phyloP scores from a whole-genome alignment of 306 rosid genomes.

The Carpinus fangiana region DNA sequence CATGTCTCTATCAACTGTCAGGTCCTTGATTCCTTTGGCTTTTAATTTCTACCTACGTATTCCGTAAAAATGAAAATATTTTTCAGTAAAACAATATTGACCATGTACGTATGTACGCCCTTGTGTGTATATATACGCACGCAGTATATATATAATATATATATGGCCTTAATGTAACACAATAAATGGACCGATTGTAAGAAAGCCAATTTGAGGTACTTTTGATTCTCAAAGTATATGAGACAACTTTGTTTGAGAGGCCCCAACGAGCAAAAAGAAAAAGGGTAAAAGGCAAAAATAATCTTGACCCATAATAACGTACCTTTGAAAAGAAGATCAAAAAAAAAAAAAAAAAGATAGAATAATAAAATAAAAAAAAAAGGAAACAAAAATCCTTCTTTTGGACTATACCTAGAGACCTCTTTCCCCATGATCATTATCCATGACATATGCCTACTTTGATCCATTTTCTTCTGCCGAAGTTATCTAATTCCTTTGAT shows the following conservation, averaged over 20 bases:
- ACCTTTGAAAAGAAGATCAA: conserved; percentile 44
- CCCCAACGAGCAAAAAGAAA: conserved; percentile 60
- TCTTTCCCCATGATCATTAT: conserved; percentile 40
- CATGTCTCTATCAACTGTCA: no score
- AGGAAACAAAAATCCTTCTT: conserved; percentile 52
- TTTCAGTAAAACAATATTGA: no score
- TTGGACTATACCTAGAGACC: conserved; percentile 53
- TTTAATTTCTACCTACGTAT: no score
- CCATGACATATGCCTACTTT: conserved; percentile 60
- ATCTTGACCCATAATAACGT: conserved; percentile 73
- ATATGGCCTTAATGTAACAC: not conserved
- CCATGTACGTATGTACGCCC: no score
- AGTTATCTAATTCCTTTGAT: conserved; percentile 39
- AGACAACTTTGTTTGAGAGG: conserved; percentile 76
- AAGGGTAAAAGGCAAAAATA: conserved; percentile 45
- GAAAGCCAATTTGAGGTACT: conserved; percentile 52
- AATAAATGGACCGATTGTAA: conserved; percentile 50
- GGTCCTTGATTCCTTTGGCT: not conserved
- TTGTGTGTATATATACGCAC: no score
- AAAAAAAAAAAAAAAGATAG: conserved; percentile 2
- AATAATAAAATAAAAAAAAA: conserved; percentile 27
- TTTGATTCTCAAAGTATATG: conserved; percentile 66
- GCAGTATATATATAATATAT: no score
- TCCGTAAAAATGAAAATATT: no score
- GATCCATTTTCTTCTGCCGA: conserved; percentile 42